These are phyloP conservation scores for Globisporangium sylvaticum DNA, from an alignment of 352 stramenopile genomes.

Conservation along the genomic window DNA sequence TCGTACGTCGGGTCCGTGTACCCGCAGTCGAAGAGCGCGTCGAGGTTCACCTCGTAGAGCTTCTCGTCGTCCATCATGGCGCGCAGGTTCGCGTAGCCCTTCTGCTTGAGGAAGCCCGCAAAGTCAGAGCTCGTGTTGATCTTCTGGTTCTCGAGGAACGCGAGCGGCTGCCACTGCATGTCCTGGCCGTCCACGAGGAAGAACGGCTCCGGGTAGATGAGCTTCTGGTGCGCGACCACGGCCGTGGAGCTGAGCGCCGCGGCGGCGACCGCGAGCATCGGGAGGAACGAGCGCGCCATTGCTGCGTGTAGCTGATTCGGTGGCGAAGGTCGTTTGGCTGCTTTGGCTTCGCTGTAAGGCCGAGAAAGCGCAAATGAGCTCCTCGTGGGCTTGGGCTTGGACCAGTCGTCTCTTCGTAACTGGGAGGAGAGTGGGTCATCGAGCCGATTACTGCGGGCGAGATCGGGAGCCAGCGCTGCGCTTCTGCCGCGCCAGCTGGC, in stretches of 20 bases:
- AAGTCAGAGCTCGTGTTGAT: slow-evolving; percentile 44
- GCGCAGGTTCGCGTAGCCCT: slow-evolving; percentile 41
- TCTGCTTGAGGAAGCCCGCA: slow-evolving; percentile 31
- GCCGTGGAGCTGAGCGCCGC: not conserved
- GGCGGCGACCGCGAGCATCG: not conserved
- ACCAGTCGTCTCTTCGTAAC: not conserved
- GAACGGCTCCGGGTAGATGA: slow-evolving; percentile 42
- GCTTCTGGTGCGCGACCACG: slow-evolving; percentile 34
- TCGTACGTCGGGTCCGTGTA: slow-evolving; percentile 41
- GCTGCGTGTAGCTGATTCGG: not conserved
- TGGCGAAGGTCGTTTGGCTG: not conserved
- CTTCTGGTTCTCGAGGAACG: slow-evolving; percentile 50
- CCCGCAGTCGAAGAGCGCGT: slow-evolving; percentile 50
- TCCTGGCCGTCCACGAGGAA: slow-evolving; percentile 47
- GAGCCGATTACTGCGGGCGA: not conserved
- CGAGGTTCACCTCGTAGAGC: slow-evolving; percentile 44
- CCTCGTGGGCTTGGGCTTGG: not conserved
- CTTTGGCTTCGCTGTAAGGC: not conserved
- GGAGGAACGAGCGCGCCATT: slow-evolving; percentile 5
- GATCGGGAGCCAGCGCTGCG: not conserved
- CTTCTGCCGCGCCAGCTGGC: not conserved
- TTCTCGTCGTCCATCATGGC: slow-evolving; percentile 53
- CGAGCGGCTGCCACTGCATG: slow-evolving; percentile 24
- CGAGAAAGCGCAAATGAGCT: slow-evolving; percentile 2
- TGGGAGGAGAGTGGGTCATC: not conserved